These are phyloP conservation scores for Conticribra weissflogii DNA, from an alignment of 108 stramenopile species.

Conservation along the genomic window DNA sequence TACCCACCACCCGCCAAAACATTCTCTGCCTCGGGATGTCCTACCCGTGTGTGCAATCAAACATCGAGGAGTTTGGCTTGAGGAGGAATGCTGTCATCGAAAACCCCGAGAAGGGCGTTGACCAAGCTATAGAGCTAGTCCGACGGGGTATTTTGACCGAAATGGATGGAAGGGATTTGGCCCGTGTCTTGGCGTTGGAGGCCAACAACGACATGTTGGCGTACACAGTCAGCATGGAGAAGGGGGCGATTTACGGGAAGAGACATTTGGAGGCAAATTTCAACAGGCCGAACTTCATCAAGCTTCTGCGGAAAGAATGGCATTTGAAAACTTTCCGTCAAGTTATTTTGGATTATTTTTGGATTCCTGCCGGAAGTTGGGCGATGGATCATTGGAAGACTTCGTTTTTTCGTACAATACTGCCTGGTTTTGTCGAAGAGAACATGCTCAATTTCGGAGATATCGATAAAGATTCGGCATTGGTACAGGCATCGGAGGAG, in stretches of 20 bases:
- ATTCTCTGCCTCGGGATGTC: slow-evolving; percentile 79
- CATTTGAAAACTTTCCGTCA: slow-evolving; percentile 42
- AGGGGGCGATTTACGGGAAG: slow-evolving; percentile 53
- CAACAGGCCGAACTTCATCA: slow-evolving; percentile 55
- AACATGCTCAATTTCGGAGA: slow-evolving; percentile 59
- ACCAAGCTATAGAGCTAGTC: slow-evolving; percentile 67
- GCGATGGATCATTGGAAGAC: slow-evolving; percentile 59
- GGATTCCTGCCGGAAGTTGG: slow-evolving; percentile 76
- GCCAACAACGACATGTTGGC: slow-evolving; percentile 55
- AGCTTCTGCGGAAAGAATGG: not conserved
- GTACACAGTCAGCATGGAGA: slow-evolving; percentile 75
- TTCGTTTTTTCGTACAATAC: slow-evolving; percentile 67
- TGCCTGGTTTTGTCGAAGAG: slow-evolving; percentile 58
- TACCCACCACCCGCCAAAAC: slow-evolving; percentile 55
- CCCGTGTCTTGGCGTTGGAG: slow-evolving; percentile 71
- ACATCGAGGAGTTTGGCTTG: slow-evolving; percentile 44
- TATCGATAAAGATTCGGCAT: slow-evolving; percentile 27
- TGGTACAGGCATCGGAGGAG: slow-evolving; percentile 13
- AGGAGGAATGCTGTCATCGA: slow-evolving; percentile 27
- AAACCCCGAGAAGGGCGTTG: slow-evolving; percentile 50
- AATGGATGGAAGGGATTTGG: slow-evolving; percentile 85
- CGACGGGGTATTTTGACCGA: slow-evolving; percentile 61
- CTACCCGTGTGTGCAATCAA: slow-evolving; percentile 60
- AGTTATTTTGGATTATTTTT: slow-evolving; percentile 79
- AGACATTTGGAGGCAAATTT: slow-evolving; percentile 76